Conservation (phyloP, 2,329 filamentous ascomycete species). For the Fusarium sacchari region DNA sequence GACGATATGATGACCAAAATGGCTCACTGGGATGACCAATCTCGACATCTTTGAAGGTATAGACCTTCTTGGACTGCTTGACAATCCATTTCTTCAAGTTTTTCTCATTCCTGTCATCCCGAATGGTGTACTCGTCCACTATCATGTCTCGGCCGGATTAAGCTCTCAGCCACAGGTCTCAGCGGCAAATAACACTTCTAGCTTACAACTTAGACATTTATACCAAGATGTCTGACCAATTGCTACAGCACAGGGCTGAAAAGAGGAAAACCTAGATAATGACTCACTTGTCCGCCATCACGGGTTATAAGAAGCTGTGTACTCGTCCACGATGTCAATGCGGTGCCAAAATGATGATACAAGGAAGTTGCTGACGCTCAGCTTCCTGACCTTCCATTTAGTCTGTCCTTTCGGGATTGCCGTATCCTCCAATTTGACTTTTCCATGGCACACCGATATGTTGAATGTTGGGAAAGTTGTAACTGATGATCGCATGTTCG, state of each 20-base stretch:
- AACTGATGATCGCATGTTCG: neutral
- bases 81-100: neutral
- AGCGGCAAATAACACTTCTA: too few relatives aligned
- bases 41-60: neutral
- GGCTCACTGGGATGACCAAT: neutral
- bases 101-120: neutral
- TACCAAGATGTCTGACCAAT: too few relatives aligned
- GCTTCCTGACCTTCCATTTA: neutral
- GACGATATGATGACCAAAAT: neutral
- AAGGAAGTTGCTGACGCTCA: neutral
- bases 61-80: neutral
- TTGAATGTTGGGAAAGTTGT: neutral
- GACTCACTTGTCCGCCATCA: too few relatives aligned
- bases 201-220: too few relatives aligned
- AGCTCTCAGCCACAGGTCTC: too few relatives aligned
- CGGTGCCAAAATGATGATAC: neutral
- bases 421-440: accelerated
- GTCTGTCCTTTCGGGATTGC: neutral
- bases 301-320: too few relatives aligned
- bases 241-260: too few relatives aligned
- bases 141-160: too few relatives aligned
- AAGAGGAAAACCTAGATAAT: too few relatives aligned
- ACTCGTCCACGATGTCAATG: neutral
- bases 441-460: neutral
- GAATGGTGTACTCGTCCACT: neutral